Base-by-base conservation (phyloP, 352 stramenopile species). In the Phytophthora tentaculata region DNA sequence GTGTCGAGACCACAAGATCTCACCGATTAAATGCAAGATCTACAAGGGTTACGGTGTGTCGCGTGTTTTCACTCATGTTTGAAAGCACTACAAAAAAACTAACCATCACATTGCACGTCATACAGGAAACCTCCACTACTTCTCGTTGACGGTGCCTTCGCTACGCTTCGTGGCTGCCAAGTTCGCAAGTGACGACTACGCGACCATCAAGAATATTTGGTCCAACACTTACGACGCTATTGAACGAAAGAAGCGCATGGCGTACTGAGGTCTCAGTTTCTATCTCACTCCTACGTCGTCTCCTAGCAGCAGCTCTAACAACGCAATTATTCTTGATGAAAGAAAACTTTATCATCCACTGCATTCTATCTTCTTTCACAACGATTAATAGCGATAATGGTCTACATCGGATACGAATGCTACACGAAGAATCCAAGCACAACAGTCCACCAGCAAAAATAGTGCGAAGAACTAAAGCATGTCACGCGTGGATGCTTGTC, bases 21-120 rank as follows among this genome's bases (percentile, higher is more conserved):
- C 84, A 29, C 84, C 84, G 16, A 91, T 93, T 72, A 93, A 93
- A 68, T 89, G 72, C 81, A 95, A 95, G 67, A 95, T 95, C 61
- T 95, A 95, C 80, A 95, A 93, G 64, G 83, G 85, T 28, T 95
- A 93, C 45, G 86, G 80, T 89, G 37, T 22, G 73, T 56, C 28
- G 35, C 44, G 10, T 2, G 14, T 39, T 39, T 39, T 39, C 32
- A 39, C 10, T 14, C 14, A 23, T 14, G 23, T 14, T 61, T 13
- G 16, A 28, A 17, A 50, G 26, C 20, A n/a, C 41, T 56, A n/a
- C n/a, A 7, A 16, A 14, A 20, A 29, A 1, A 26, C 63, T 70
- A 43, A 56, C 29, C 44, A 44, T 23, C 37, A 35, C 6, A 13
- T 10, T 41, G 4, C n/a, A 32, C 16, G 56, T 26, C 26, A 7